A percentile compares a stretch with the other conserved stretches of the same genome.
These are phyloP conservation scores for Cutaneotrichosporon sp. DNA, from an alignment of 1,284 basidiomycete species.

Conservation along the genomic window DNA sequence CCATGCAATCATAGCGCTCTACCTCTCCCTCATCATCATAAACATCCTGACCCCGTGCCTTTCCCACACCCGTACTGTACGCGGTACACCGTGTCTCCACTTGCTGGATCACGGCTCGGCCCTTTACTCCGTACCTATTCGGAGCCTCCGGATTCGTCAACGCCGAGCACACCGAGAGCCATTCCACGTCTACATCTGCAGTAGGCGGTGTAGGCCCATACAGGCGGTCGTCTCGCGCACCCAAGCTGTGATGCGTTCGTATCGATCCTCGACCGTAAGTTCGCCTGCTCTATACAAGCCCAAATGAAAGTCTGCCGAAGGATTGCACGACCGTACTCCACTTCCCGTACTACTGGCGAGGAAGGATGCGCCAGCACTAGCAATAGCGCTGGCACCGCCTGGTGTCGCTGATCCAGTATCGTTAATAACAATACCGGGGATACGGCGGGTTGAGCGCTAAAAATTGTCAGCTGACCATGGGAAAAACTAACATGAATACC, in stretches of 20 bases:
- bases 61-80: too few species aligned
- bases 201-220: not conserved
- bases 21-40: too few species aligned
- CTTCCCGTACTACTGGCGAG: not conserved
- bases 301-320: not conserved
- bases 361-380: not conserved
- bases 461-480: not conserved
- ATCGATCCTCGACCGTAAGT: conserved; percentile 6
- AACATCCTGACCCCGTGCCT: too few species aligned
- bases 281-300: conserved; percentile 4
- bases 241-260: conserved; percentile 1
- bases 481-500: not conserved
- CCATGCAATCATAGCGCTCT: too few species aligned
- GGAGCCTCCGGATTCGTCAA: too few species aligned
- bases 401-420: not conserved
- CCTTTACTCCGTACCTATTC: too few species aligned
- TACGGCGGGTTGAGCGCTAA: not conserved
- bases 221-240: conserved; percentile 3
- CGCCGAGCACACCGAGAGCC: not conserved
- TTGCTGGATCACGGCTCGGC: too few species aligned
- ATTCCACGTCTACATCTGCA: not conserved
- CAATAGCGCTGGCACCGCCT: not conserved
- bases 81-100: too few species aligned
- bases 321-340: conserved; percentile 4
- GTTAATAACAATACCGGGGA: not conserved